phyloP scores from a whole-genome alignment of 768 basidiomycete genomes.

The Leccinum aurantiacum region DNA sequence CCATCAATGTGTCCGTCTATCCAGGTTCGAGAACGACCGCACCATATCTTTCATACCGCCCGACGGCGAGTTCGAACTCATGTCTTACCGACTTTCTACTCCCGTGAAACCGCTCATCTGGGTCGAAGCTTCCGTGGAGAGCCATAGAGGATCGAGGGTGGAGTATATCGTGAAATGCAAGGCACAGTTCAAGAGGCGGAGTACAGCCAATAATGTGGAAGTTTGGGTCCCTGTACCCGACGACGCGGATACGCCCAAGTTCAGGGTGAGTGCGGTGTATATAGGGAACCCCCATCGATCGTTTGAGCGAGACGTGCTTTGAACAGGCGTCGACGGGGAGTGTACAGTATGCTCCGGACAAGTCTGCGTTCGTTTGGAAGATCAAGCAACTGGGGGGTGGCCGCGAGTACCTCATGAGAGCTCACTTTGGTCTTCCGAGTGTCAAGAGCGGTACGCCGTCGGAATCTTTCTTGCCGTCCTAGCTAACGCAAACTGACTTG shows the following conservation, averaged over 20 bases:
- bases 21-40: constrained; percentile 97
- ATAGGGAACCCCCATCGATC: not conserved
- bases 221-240: constrained; percentile 99
- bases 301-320: too few relatives aligned
- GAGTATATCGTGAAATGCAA: constrained; percentile 96
- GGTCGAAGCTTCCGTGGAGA: constrained; percentile 95
- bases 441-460: constrained; percentile 76
- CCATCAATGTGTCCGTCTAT: constrained; percentile 97
- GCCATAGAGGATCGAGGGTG: constrained; percentile 87
- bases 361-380: constrained; percentile 98
- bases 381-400: constrained; percentile 97
- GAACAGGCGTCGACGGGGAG: constrained; percentile 87
- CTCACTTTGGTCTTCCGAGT: constrained; percentile 94
- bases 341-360: constrained; percentile 97
- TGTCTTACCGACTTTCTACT: constrained; percentile 95
- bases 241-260: constrained; percentile 97
- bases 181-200: constrained; percentile 96
- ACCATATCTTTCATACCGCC: constrained; percentile 99
- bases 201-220: constrained; percentile 98
- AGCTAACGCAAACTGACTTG: not conserved
- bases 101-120: constrained; percentile 95
- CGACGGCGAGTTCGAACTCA: constrained; percentile 97
- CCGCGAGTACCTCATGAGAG: constrained; percentile 96
- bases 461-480: not conserved
- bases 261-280: constrained; percentile 55